phyloP scores from a whole-genome alignment of 345 rosid genomes.

The Murraya koenigii region DNA sequence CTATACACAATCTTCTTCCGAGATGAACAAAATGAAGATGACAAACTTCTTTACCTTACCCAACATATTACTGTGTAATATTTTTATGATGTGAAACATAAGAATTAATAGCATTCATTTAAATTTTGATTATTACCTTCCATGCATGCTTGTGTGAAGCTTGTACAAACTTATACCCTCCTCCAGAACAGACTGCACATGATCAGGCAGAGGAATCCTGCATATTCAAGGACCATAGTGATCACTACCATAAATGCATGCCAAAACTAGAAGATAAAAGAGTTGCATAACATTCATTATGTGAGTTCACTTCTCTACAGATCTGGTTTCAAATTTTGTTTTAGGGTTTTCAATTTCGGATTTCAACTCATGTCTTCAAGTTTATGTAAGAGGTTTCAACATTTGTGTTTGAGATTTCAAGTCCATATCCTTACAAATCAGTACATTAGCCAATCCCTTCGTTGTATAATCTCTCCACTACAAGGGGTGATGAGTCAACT shows the following conservation, averaged over 20 bases:
- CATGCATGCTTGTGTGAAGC: slow-evolving; percentile 70
- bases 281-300: background rate
- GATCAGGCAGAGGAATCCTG: slow-evolving; percentile 77
- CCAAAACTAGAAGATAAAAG: background rate
- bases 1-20: background rate
- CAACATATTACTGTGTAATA: background rate
- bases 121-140: slow-evolving; percentile 50
- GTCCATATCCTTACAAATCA: background rate
- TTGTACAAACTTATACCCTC: slow-evolving; percentile 81
- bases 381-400: background rate
- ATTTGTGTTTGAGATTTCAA: background rate
- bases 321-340: background rate
- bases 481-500: background rate
- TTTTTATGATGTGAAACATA: background rate
- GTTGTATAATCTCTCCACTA: background rate
- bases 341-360: background rate
- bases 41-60: background rate
- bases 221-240: slow-evolving; percentile 12
- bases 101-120: background rate
- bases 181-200: slow-evolving; percentile 62
- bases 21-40: background rate
- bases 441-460: background rate
- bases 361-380: background rate
- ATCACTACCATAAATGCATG: background rate
- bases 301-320: background rate